Conservation (phyloP, 306 rosid genomes). For the Vachellia collinsii region DNA sequence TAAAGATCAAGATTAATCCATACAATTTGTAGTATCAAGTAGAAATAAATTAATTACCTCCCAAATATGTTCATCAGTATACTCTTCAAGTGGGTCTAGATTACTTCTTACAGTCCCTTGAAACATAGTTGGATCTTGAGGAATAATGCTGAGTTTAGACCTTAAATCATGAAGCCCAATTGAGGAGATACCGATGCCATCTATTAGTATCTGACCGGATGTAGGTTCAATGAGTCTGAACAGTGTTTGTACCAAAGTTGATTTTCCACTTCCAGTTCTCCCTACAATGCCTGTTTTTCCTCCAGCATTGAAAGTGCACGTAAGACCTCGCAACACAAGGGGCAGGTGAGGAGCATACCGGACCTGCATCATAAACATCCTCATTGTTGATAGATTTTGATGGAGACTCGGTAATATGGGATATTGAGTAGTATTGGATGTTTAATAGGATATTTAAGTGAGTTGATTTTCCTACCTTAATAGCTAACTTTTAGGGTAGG, state of each 20-base stretch:
- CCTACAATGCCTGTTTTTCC: constrained; percentile 87
- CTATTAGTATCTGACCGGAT: constrained; percentile 67
- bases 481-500: too few relatives aligned
- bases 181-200: constrained; percentile 53
- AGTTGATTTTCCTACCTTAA: too few relatives aligned
- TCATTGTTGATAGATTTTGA: neutral
- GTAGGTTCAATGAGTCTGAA: constrained; percentile 75
- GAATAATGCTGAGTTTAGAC: constrained; percentile 77
- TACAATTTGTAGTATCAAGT: constrained; percentile 21
- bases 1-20: constrained; percentile 15
- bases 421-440: too few relatives aligned
- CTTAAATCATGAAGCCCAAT: constrained; percentile 79
- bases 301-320: constrained; percentile 74
- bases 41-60: constrained; percentile 56
- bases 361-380: constrained; percentile 48
- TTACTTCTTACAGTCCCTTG: constrained; percentile 87
- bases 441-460: too few relatives aligned
- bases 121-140: constrained; percentile 98
- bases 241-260: constrained; percentile 79
- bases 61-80: constrained; percentile 81
- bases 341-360: constrained; percentile 89
- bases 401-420: too few relatives aligned
- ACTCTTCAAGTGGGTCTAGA: constrained; percentile 84
- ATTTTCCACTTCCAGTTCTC: constrained; percentile 87
- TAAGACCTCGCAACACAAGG: constrained; percentile 74